These are phyloP conservation scores for Carex myosuroides DNA, from an alignment of 176 grass and related monocot genomes.

Conservation along the genomic window DNA sequence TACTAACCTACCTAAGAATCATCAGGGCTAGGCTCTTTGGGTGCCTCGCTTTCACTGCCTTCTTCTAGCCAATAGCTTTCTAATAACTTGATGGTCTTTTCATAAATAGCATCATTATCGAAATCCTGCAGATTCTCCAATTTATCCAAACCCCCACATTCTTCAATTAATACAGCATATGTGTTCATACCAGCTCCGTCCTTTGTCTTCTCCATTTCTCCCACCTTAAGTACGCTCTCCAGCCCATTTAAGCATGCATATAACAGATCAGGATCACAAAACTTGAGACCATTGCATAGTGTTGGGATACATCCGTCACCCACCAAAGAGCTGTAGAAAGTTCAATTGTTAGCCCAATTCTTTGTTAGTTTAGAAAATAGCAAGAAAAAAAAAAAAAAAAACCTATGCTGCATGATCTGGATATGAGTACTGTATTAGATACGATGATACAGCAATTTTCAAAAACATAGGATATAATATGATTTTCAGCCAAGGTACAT, in stretches of 20 bases:
- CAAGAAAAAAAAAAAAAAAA: neutral
- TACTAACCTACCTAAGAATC: constrained; percentile 7
- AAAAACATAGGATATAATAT: neutral
- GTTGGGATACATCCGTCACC: constrained; percentile 55
- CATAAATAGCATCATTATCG: constrained; percentile 34
- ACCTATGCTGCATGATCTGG: neutral
- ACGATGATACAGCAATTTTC: neutral
- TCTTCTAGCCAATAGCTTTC: constrained; percentile 81
- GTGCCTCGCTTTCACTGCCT: constrained; percentile 22
- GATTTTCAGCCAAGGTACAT: neutral
- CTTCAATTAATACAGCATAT: constrained; percentile 58
- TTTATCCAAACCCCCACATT: constrained; percentile 62
- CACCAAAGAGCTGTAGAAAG: constrained; percentile 50
- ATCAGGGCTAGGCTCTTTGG: neutral
- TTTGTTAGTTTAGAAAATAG: neutral
- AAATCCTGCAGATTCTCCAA: constrained; percentile 57
- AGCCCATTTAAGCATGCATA: constrained; percentile 54
- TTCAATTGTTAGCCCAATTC: neutral
- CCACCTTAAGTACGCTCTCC: constrained; percentile 53
- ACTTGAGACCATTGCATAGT: constrained; percentile 49
- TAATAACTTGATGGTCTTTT: constrained; percentile 49
- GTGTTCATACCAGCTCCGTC: constrained; percentile 30
- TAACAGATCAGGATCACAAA: constrained; percentile 40
- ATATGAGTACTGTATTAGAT: neutral
- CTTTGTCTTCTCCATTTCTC: constrained; percentile 39